A percentile compares a stretch with the other conserved stretches of the same genome.
Evolutionary conservation across 106 monocot species (phyloP).

Genomic region (Gastrodia elata): DNA sequence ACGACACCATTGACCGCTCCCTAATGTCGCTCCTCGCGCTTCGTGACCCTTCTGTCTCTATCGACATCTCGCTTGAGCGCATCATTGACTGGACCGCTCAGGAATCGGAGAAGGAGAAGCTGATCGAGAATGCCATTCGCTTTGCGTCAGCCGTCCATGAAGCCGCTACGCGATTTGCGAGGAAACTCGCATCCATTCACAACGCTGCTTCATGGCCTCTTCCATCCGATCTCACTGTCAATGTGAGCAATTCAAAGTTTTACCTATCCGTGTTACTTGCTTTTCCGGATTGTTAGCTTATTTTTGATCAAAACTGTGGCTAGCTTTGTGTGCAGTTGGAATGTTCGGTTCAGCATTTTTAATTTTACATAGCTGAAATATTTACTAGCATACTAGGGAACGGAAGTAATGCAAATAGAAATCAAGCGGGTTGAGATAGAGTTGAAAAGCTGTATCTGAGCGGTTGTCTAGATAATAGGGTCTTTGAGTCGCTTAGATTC

Average conservation of each 20-base stretch:
- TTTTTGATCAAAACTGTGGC: not conserved
- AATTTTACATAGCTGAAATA: no score
- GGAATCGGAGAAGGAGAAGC: conserved; percentile 28
- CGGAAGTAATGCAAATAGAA: no score
- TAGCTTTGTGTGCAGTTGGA: not conserved
- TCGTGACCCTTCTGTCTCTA: conserved; percentile 21
- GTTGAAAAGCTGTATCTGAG: no score
- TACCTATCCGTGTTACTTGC: not conserved
- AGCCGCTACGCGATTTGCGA: conserved; percentile 25
- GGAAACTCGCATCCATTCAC: conserved; percentile 29
- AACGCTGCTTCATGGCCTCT: conserved; percentile 47
- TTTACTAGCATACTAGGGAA: no score
- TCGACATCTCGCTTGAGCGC: conserved; percentile 42
- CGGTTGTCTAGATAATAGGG: no score
- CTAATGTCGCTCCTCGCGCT: conserved; percentile 26
- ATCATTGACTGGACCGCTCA: conserved; percentile 19
- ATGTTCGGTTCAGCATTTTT: no score
- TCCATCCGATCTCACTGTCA: conserved; percentile 51
- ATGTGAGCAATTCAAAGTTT: conserved; percentile 13
- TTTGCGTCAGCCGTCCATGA: conserved; percentile 36
- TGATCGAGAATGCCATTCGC: conserved; percentile 23
- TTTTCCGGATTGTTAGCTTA: not conserved
- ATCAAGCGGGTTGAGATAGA: no score
- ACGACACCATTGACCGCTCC: conserved; percentile 21
- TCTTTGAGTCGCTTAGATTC: no score